Conservation (phyloP, 257 asterid genomes). For the Rehmannia glutinosa region DNA sequence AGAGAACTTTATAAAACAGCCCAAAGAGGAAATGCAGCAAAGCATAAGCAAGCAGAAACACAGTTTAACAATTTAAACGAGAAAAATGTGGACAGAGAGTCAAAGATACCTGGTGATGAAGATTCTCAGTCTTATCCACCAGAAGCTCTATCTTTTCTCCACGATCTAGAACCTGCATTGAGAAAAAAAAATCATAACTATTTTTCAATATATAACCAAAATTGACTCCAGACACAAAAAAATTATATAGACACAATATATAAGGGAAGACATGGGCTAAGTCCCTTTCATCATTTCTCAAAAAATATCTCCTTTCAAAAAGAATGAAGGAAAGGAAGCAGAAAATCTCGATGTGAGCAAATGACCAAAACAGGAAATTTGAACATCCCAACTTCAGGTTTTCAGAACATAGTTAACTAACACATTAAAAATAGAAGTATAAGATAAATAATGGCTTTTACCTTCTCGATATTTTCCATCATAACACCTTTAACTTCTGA, state of each 20-base stretch:
- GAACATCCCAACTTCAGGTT: not conserved
- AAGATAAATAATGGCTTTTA: conserved; percentile 11
- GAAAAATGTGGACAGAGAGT: not conserved
- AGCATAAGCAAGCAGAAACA: not conserved
- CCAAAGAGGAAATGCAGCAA: not conserved
- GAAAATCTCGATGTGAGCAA: not conserved
- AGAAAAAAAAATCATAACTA: conserved; percentile 1
- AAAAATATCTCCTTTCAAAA: not conserved
- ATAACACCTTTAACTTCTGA: conserved; percentile 86
- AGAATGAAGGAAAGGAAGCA: not conserved
- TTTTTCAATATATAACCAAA: not conserved
- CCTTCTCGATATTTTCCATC: conserved; percentile 94
- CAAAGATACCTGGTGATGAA: conserved; percentile 66
- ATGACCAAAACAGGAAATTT: not conserved
- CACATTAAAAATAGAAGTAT: not conserved
- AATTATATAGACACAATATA: not conserved
- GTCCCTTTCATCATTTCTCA: not conserved
- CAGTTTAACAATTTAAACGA: not conserved
- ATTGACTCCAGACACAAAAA: not conserved
- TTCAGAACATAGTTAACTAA: not conserved
- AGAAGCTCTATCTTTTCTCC: conserved; percentile 90
- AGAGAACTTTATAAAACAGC: not conserved
- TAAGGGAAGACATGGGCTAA: not conserved
- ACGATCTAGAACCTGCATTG: conserved; percentile 79
- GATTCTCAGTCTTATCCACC: conserved; percentile 90